These are phyloP conservation scores for Piper longum DNA, from an alignment of 164 flowering plant genomes.

Conservation along the genomic window DNA sequence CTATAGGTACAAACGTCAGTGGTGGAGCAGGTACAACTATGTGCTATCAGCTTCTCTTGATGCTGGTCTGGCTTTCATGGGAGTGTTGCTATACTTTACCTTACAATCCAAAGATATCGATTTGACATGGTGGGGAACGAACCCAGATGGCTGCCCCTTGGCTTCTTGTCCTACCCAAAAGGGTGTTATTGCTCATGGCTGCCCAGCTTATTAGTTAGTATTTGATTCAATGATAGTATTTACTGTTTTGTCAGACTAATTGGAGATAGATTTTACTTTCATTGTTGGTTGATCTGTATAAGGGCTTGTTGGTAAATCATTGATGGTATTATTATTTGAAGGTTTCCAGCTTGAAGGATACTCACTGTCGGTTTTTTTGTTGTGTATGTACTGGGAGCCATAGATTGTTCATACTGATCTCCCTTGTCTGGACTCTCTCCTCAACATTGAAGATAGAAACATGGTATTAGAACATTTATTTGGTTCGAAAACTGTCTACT, in stretches of 20 bases:
- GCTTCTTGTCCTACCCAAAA: conserved; percentile 68
- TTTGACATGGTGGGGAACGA: conserved; percentile 66
- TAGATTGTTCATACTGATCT: no score
- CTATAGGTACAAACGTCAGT: conserved; percentile 44
- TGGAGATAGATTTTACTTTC: no score
- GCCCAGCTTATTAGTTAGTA: conserved; percentile 29
- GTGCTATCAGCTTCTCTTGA: conserved; percentile 74
- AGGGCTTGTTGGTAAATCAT: no score
- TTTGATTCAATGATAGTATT: background rate
- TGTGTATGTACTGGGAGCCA: no score
- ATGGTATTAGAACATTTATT: no score
- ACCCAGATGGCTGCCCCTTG: conserved; percentile 59
- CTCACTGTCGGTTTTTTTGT: no score
- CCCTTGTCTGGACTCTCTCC: no score
- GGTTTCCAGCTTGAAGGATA: no score
- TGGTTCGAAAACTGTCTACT: no score
- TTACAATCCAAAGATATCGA: conserved; percentile 38
- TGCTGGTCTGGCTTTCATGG: conserved; percentile 87
- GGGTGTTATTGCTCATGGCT: conserved; percentile 46
- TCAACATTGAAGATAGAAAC: no score
- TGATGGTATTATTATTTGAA: no score
- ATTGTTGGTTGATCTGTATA: no score
- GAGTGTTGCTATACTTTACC: conserved; percentile 45
- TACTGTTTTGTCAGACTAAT: background rate
- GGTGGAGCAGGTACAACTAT: conserved; percentile 68